Conservation (phyloP, 176 grass and related monocot species). For the Eleusine coracana region DNA sequence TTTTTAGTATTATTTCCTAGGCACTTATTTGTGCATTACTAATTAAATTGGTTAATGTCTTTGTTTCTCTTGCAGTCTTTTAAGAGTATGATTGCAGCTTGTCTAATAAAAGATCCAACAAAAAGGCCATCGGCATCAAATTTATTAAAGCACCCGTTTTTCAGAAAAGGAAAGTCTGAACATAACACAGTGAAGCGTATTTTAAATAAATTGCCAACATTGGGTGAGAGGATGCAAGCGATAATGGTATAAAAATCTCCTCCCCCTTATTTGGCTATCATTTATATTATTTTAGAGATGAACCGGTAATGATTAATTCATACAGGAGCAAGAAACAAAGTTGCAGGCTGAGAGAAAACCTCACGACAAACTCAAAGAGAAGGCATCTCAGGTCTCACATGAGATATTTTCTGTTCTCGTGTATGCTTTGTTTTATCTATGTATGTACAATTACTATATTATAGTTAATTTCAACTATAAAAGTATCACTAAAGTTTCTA, state of each 20-base stretch:
- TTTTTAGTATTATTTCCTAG: constrained; percentile 17
- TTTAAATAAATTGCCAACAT: constrained; percentile 75
- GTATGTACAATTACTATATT: neutral
- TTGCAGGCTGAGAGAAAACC: constrained; percentile 67
- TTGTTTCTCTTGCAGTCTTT: constrained; percentile 53
- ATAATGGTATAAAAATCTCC: constrained; percentile 49
- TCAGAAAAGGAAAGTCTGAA: constrained; percentile 72
- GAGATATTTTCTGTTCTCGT: neutral
- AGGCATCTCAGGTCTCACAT: constrained; percentile 64
- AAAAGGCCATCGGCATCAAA: constrained; percentile 72
- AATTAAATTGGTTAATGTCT: neutral
- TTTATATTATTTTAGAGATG: neutral
- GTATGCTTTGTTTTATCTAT: neutral
- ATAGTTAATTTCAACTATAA: neutral
- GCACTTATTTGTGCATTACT: neutral
- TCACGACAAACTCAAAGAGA: constrained; percentile 64
- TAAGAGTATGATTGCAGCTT: constrained; percentile 87
- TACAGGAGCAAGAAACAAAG: constrained; percentile 78
- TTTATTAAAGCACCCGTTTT: constrained; percentile 86
- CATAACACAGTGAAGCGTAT: constrained; percentile 61
- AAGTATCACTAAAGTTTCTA: neutral
- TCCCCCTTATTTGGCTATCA: neutral
- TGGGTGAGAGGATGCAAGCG: constrained; percentile 62
- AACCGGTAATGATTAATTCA: neutral
- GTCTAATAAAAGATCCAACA: constrained; percentile 89